Evolutionary conservation across 2,329 filamentous ascomycete genomes (phyloP).

Genomic region (Daldinia sp.): DNA sequence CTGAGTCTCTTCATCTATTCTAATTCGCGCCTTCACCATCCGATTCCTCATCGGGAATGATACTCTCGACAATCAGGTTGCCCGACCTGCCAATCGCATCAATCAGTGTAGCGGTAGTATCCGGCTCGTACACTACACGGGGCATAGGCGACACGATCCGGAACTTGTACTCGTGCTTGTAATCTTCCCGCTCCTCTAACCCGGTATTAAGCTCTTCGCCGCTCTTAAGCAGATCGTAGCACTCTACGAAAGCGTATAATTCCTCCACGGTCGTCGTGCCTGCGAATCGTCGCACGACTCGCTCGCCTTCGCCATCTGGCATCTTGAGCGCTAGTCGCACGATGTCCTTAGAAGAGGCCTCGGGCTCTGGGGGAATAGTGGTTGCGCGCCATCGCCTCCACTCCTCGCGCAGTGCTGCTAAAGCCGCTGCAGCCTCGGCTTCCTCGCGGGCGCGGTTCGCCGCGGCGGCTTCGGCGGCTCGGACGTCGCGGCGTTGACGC

Average conservation of each 20-base stretch:
- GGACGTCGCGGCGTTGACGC: slow-evolving; percentile 77
- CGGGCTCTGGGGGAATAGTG: slow-evolving; percentile 74
- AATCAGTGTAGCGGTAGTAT: slow-evolving; percentile 69
- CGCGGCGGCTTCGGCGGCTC: slow-evolving; percentile 75
- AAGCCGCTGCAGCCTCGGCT: slow-evolving; percentile 66
- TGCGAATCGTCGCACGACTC: slow-evolving; percentile 75
- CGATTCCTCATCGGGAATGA: slow-evolving; percentile 55
- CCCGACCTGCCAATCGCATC: slow-evolving; percentile 82
- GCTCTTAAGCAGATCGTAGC: slow-evolving; percentile 69
- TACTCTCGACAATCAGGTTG: slow-evolving; percentile 86
- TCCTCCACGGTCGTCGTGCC: slow-evolving; percentile 80
- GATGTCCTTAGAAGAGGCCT: slow-evolving; percentile 66
- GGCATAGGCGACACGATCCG: slow-evolving; percentile 86
- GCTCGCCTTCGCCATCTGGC: slow-evolving; percentile 73
- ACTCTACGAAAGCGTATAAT: slow-evolving; percentile 95
- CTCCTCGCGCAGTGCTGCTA: slow-evolving; percentile 59
- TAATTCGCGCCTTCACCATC: slow-evolving; percentile 46
- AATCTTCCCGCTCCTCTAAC: slow-evolving; percentile 63
- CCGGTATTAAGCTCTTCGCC: slow-evolving; percentile 51
- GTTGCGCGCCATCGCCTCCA: slow-evolving; percentile 85
- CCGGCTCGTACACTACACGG: slow-evolving; percentile 78
- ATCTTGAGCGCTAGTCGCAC: slow-evolving; percentile 76
- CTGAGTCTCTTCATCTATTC: slow-evolving; percentile 35
- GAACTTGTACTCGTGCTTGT: slow-evolving; percentile 86
- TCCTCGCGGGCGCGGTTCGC: slow-evolving; percentile 67